Conservation (phyloP, 2,329 filamentous ascomycete species). For the Verticillium tricorpus region DNA sequence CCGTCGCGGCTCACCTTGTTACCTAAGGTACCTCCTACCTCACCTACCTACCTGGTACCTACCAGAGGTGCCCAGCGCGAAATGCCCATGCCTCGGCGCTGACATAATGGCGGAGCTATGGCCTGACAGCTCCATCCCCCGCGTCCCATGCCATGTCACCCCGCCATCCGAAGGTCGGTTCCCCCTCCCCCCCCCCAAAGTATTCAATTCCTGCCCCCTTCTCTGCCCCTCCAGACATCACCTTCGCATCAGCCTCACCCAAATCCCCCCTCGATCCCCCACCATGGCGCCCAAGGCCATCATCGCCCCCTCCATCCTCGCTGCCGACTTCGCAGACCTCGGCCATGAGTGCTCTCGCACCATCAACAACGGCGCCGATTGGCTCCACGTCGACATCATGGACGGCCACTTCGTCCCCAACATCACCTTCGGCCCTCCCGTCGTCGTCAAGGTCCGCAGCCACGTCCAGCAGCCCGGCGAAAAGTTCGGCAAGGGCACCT, state of each 20-base stretch:
- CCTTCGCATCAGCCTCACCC: background rate
- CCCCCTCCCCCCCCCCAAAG: no score
- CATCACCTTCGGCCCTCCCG: slow-evolving; percentile 92
- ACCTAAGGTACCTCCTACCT: no score
- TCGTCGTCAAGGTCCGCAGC: slow-evolving; percentile 87
- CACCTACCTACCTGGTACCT: no score
- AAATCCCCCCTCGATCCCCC: background rate
- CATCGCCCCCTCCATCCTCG: slow-evolving; percentile 96
- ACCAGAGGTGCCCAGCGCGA: no score
- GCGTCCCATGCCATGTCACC: no score
- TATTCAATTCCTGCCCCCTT: no score
- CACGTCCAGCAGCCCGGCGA: slow-evolving; percentile 74
- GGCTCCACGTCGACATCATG: slow-evolving; percentile 93
- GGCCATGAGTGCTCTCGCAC: slow-evolving; percentile 82
- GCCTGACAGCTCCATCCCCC: no score
- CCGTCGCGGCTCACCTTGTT: no score
- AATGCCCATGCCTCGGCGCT: no score
- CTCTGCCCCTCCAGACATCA: no score
- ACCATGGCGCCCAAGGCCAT: slow-evolving; percentile 85
- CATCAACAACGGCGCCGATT: slow-evolving; percentile 83
- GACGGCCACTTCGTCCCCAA: slow-evolving; percentile 99
- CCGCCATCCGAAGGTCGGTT: no score
- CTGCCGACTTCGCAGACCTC: slow-evolving; percentile 88
- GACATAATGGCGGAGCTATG: background rate
- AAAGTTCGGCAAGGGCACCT: slow-evolving; percentile 77